phyloP scores from a whole-genome alignment of 2,329 filamentous ascomycete species.

The Achaetomium macrosporum region DNA sequence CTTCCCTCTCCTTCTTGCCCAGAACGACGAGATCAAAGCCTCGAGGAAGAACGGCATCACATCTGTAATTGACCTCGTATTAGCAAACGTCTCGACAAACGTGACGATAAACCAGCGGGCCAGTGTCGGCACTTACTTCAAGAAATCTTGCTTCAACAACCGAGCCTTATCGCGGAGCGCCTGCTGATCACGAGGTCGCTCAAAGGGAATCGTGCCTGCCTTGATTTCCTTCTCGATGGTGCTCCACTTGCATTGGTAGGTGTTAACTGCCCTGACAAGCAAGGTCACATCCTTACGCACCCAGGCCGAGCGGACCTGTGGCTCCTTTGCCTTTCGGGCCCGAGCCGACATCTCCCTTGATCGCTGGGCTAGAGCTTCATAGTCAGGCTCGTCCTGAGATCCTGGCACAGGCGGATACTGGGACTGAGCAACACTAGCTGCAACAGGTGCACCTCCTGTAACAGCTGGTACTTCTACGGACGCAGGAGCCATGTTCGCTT shows the following conservation, averaged over 20 bases:
- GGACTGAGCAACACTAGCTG: constrained; percentile 8
- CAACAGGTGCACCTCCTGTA: constrained; percentile 5
- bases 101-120: background rate
- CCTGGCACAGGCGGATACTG: constrained; percentile 20
- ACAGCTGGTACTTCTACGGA: background rate
- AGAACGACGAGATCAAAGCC: constrained; percentile 47
- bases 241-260: constrained; percentile 36
- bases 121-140: constrained; percentile 33
- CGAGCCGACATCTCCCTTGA: constrained; percentile 26
- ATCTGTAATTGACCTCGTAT: constrained; percentile 22
- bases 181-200: constrained; percentile 46
- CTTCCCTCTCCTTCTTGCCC: constrained; percentile 43
- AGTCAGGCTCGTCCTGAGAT: constrained; percentile 22
- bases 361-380: constrained; percentile 24
- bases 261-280: constrained; percentile 39
- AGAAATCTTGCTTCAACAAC: constrained; percentile 48
- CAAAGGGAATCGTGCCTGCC: constrained; percentile 33
- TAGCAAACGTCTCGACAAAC: background rate
- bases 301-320: constrained; percentile 37
- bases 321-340: constrained; percentile 28
- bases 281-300: constrained; percentile 34
- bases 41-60: constrained; percentile 39
- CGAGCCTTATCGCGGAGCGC: constrained; percentile 54
- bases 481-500: constrained; percentile 9
- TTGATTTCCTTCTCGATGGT: constrained; percentile 31